Evolutionary conservation across 805 yeast species (phyloP).

Genomic region (Candida sphagnicola): DNA sequence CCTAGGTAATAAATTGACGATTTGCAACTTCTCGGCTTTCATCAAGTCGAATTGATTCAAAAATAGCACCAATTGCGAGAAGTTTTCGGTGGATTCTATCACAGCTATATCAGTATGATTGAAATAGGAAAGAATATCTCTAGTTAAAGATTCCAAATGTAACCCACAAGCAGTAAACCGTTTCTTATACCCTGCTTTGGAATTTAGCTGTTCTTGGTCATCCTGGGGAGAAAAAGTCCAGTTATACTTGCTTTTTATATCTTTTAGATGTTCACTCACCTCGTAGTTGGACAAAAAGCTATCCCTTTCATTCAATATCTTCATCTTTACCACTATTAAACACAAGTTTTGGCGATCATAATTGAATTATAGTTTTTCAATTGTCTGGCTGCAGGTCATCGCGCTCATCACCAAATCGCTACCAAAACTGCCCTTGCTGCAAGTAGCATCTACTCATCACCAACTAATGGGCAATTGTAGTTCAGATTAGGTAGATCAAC

Average conservation of each 20-base stretch:
- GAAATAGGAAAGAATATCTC: slow-evolving; percentile 44
- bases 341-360: no score
- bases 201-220: slow-evolving; percentile 23
- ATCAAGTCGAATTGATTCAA: slow-evolving; percentile 56
- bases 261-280: slow-evolving; percentile 52
- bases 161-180: slow-evolving; percentile 38
- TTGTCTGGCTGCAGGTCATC: not conserved
- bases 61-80: slow-evolving; percentile 38
- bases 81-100: slow-evolving; percentile 18
- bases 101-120: slow-evolving; percentile 20
- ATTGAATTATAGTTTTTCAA: not conserved
- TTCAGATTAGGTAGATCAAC: no score
- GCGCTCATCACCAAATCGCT: not conserved
- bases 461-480: no score
- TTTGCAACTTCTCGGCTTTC: slow-evolving; percentile 80
- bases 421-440: not conserved
- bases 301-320: slow-evolving; percentile 47
- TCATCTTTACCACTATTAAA: no score
- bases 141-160: slow-evolving; percentile 46
- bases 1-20: slow-evolving; percentile 76
- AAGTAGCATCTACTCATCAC: no score
- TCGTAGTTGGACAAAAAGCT: slow-evolving; percentile 63
- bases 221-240: slow-evolving; percentile 41
- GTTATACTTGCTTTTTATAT: slow-evolving; percentile 41
- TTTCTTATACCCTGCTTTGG: slow-evolving; percentile 20